Evolutionary conservation across 768 basidiomycete species (phyloP).

Genomic region (Tulasnella sp.): DNA sequence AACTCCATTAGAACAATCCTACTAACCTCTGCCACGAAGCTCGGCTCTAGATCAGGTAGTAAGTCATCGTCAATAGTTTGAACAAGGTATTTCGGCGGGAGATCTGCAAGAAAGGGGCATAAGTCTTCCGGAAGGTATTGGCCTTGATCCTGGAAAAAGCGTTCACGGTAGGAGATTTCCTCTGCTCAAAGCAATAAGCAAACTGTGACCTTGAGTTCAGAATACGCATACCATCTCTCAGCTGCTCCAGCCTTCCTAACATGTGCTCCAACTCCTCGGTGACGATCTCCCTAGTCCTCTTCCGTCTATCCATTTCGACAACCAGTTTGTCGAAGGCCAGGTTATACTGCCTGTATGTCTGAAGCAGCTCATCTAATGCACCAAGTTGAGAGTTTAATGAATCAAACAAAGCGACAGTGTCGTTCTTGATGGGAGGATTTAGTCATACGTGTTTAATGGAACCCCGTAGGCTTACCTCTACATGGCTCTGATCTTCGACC

Average conservation of each 20-base stretch:
- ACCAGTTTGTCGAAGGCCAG: conserved; percentile 61
- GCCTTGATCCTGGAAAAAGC: conserved; percentile 63
- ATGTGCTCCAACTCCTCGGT: conserved; percentile 54
- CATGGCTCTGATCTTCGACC: conserved; percentile 50
- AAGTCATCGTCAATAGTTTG: conserved; percentile 6
- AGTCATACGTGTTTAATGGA: conserved; percentile 1
- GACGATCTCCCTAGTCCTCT: conserved; percentile 50
- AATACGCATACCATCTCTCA: conserved; percentile 45
- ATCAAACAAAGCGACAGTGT: conserved; percentile 17
- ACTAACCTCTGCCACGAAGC: conserved; percentile 14
- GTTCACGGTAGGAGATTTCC: conserved; percentile 48
- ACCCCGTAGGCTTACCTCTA: conserved; percentile 41
- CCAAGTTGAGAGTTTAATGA: conserved; percentile 48
- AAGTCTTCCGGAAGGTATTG: conserved; percentile 64
- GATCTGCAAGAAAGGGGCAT: conserved; percentile 61
- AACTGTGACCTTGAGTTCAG: not conserved
- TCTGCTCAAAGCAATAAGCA: conserved; percentile 32
- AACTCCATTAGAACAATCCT: not conserved
- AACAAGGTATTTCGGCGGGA: conserved; percentile 29
- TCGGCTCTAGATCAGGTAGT: not conserved
- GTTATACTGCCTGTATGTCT: conserved; percentile 55
- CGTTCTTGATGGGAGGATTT: conserved; percentile 9
- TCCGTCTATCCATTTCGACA: conserved; percentile 55
- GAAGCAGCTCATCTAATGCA: conserved; percentile 49
- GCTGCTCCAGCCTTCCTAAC: conserved; percentile 46